Percentiles rank a stretch among this genome's conserved stretches.
These are phyloP conservation scores for Astrothelium subdiscretum DNA, from an alignment of 495 filamentous ascomycete species.

Conservation along the genomic window DNA sequence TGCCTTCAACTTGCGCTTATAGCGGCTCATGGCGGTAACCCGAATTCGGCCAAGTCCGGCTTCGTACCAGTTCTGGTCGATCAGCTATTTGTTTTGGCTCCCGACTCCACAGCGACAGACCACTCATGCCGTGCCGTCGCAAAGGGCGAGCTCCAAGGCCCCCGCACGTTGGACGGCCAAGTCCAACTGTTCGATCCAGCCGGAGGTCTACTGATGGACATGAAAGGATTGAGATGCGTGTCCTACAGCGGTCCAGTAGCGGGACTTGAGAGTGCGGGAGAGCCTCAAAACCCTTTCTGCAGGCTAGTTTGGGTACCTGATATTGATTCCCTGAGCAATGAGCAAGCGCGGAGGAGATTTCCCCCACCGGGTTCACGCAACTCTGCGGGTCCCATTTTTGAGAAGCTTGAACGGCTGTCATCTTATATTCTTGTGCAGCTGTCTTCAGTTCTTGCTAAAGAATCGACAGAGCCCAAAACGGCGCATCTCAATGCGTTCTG, in stretches of 20 bases:
- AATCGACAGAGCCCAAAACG: background rate
- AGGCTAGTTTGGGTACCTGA: background rate
- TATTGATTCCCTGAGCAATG: background rate
- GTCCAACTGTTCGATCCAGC: background rate
- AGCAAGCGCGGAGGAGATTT: background rate
- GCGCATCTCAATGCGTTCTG: background rate
- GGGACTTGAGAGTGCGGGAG: background rate
- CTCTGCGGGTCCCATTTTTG: background rate
- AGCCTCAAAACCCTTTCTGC: background rate
- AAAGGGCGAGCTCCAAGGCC: background rate
- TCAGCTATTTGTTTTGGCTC: background rate
- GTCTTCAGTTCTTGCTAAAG: background rate
- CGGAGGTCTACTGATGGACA: background rate
- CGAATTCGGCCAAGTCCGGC: background rate
- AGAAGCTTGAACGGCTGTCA: background rate
- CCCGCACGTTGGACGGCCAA: background rate
- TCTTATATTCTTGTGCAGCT: background rate
- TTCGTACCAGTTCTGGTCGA: background rate
- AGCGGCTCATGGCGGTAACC: background rate
- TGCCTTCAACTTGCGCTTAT: conserved; percentile 4
- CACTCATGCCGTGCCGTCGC: background rate
- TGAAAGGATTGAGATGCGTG: background rate
- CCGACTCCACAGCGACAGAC: background rate
- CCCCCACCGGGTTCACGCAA: background rate
- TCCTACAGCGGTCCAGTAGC: background rate